phyloP scores from a whole-genome alignment of 805 yeast species.

The Cyberlindnera amylophila region DNA sequence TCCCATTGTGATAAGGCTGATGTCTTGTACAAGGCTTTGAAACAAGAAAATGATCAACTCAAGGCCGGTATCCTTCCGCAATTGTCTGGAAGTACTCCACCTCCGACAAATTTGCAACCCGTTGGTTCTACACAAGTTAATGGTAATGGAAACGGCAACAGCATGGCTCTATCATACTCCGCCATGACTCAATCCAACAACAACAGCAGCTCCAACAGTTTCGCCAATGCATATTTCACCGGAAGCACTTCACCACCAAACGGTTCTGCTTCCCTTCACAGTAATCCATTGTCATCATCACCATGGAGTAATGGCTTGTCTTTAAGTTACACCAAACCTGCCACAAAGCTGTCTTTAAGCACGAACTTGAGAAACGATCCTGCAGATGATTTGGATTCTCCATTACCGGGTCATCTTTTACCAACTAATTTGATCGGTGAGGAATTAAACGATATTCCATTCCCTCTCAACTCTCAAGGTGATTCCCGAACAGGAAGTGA shows the following conservation, averaged over 20 bases:
- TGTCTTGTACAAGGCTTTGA: slow-evolving; percentile 17
- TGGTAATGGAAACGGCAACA: background rate
- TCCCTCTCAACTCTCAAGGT: slow-evolving; percentile 3
- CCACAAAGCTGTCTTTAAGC: slow-evolving; percentile 8
- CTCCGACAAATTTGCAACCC: background rate
- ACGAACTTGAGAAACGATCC: slow-evolving; percentile 9
- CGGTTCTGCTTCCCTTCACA: slow-evolving; percentile 1
- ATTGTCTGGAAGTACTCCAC: background rate
- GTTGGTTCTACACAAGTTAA: background rate
- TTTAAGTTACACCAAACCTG: slow-evolving; percentile 3
- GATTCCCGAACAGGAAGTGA: slow-evolving; percentile 3
- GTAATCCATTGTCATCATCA: slow-evolving; percentile 1
- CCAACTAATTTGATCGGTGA: slow-evolving; percentile 34
- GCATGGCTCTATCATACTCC: slow-evolving; percentile 2
- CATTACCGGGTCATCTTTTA: slow-evolving; percentile 32
- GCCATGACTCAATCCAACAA: background rate
- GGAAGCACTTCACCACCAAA: slow-evolving; percentile 7
- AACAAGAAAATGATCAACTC: slow-evolving; percentile 15
- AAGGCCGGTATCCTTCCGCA: slow-evolving; percentile 7
- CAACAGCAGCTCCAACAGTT: slow-evolving; percentile 3
- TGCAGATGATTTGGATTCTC: slow-evolving; percentile 30
- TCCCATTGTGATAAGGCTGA: slow-evolving; percentile 27
- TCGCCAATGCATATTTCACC: slow-evolving; percentile 3
- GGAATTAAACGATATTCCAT: slow-evolving; percentile 18
- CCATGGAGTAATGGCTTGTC: slow-evolving; percentile 14